These are phyloP conservation scores for Pseudocercospora pini-densiflorae DNA, from an alignment of 2,329 filamentous ascomycete genomes.

Conservation along the genomic window DNA sequence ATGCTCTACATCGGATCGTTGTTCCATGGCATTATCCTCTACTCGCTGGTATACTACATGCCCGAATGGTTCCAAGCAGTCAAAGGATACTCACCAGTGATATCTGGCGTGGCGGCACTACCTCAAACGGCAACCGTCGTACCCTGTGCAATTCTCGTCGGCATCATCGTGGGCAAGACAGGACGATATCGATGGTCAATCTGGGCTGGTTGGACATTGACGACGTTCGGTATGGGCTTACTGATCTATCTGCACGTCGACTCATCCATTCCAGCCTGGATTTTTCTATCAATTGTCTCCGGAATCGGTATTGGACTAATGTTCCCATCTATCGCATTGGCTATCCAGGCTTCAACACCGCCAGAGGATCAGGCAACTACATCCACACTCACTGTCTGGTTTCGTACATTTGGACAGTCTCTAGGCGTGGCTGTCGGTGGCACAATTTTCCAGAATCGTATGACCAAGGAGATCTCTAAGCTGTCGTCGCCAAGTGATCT, in stretches of 20 bases:
- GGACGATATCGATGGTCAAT: constrained; percentile 65
- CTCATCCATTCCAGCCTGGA: constrained; percentile 59
- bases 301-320: constrained; percentile 68
- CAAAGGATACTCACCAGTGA: constrained; percentile 40
- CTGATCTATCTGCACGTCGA: constrained; percentile 55
- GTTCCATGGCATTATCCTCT: constrained; percentile 40
- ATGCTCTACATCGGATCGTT: constrained; percentile 42
- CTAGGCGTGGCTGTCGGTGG: constrained; percentile 6
- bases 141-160: constrained; percentile 59
- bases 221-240: constrained; percentile 62
- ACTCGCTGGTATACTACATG: constrained; percentile 39
- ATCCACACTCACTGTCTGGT: constrained; percentile 12
- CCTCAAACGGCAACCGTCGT: constrained; percentile 37
- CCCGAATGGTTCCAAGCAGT: constrained; percentile 50
- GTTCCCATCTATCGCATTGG: constrained; percentile 65
- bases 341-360: constrained; percentile 65
- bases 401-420: constrained; percentile 14
- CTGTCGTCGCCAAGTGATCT: no score
- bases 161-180: constrained; percentile 59
- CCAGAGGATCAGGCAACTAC: constrained; percentile 18
- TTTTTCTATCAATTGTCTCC: constrained; percentile 64
- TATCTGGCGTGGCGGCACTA: constrained; percentile 46
- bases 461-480: no score
- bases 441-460: no score
- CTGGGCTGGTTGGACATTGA: constrained; percentile 65